Base-by-base conservation (phyloP, 2,329 filamentous ascomycete species). In the Phaeosphaeria sp. region DNA sequence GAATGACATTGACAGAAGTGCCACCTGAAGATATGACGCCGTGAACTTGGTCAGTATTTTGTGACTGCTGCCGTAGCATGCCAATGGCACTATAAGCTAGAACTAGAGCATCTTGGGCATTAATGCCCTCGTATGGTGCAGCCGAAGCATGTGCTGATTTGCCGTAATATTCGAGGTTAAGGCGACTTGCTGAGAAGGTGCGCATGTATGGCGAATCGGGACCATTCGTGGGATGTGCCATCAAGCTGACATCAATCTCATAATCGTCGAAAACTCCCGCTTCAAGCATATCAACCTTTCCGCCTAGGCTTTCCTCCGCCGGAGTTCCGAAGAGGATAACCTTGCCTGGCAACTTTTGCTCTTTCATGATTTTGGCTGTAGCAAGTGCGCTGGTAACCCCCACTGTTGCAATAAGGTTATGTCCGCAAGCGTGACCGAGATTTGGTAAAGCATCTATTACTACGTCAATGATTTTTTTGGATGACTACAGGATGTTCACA, bases 191-290 rank as follows among this genome's bases (percentile, higher is more conserved):
- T 41, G 46, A 55, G 41, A 82, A 80, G 0, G 84, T 87, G 1
- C 81, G 78, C 56, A 84, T 81, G 4, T 85, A 74, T 0, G 83
- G 81, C 11, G 76, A 77, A 55, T 85, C 80, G 4, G 72, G 61
- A 10, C 55, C 55, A 18, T 72, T 73, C 10, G 73, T 72, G 3
- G 77, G 77, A 55, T 79, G 77, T 2, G 75, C 68, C 27, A 67
- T 67, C 23, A 65, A 56, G 13, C 52, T 61, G 51, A 64, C 55
- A 39, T 77, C 70, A 44, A 80, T 72, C 30, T 77, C 73, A 15
- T 66, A 64, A 62, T 81, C 60, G 11, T 58, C 21, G 46, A 60
- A 83, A 10, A 79, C 77, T 3, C 80, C 79, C 3, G 77, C 78
- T 18, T 77, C 64, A 17, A 83, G 74, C 39, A 83, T 72, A 41